phyloP scores from a whole-genome alignment of 2,329 filamentous ascomycete species.

The Simplicillium aogashimaense region DNA sequence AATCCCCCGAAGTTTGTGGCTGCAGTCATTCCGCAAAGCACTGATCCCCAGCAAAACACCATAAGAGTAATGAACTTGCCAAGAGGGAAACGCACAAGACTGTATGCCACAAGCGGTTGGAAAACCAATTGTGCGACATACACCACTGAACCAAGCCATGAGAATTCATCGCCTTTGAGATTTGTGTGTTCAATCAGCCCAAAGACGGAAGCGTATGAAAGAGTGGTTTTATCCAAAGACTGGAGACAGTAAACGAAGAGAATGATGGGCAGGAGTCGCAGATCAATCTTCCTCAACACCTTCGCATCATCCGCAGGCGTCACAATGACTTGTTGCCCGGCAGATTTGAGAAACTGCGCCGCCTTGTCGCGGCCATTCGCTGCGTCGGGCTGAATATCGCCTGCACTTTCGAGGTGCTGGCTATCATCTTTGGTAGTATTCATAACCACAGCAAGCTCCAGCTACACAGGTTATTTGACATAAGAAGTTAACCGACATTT shows the following conservation, averaged over 20 bases:
- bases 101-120: slow-evolving; percentile 45
- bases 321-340: slow-evolving; percentile 33
- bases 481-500: neutral
- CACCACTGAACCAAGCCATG: slow-evolving; percentile 46
- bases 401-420: neutral
- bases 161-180: slow-evolving; percentile 44
- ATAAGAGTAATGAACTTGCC: slow-evolving; percentile 42
- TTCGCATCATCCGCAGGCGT: slow-evolving; percentile 41
- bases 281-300: slow-evolving; percentile 35
- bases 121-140: slow-evolving; percentile 25
- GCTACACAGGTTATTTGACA: neutral
- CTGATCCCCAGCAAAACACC: slow-evolving; percentile 42
- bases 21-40: slow-evolving; percentile 40
- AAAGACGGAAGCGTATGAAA: slow-evolving; percentile 57
- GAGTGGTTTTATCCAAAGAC: slow-evolving; percentile 20
- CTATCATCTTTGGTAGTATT: neutral
- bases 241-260: slow-evolving; percentile 39
- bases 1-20: slow-evolving; percentile 36
- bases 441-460: neutral
- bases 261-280: slow-evolving; percentile 37
- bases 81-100: slow-evolving; percentile 42
- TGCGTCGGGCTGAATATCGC: slow-evolving; percentile 1
- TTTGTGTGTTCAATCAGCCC: slow-evolving; percentile 42
- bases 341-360: slow-evolving; percentile 34
- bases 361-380: slow-evolving; percentile 29